These are phyloP conservation scores for Dalechampia spathulata DNA, from an alignment of 441 rosid genomes.

Conservation along the genomic window DNA sequence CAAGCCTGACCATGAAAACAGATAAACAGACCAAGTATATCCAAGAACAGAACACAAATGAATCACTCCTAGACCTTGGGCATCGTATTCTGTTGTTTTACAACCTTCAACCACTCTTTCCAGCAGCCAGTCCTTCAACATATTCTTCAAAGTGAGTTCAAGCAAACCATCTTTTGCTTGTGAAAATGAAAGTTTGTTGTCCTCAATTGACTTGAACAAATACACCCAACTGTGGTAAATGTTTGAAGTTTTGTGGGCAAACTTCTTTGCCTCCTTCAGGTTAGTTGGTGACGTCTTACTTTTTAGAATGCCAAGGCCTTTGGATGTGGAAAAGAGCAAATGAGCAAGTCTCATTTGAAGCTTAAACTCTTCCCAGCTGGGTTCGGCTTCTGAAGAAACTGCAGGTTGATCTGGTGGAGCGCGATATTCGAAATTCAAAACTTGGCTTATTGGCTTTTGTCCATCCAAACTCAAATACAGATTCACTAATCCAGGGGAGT, in stretches of 20 bases:
- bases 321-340: constrained; percentile 73
- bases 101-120: constrained; percentile 69
- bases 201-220: constrained; percentile 59
- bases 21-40: constrained; percentile 77
- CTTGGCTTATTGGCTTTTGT: constrained; percentile 71
- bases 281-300: constrained; percentile 44
- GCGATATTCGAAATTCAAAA: constrained; percentile 68
- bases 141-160: constrained; percentile 70
- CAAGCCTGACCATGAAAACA: constrained; percentile 68
- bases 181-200: constrained; percentile 34
- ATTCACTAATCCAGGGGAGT: constrained; percentile 63
- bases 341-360: constrained; percentile 73
- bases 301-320: constrained; percentile 46
- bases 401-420: constrained; percentile 24
- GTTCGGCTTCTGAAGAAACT: constrained; percentile 43
- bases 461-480: constrained; percentile 78
- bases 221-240: constrained; percentile 53
- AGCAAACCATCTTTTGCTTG: constrained; percentile 68
- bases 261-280: constrained; percentile 69
- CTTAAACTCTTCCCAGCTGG: constrained; percentile 69
- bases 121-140: constrained; percentile 81
- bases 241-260: constrained; percentile 43
- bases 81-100: constrained; percentile 61
- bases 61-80: constrained; percentile 80
- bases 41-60: constrained; percentile 92